Evolutionary conservation across 768 basidiomycete species (phyloP), one percentile per base, ranked within the genome.

Genomic region (Suillus luteus): DNA sequence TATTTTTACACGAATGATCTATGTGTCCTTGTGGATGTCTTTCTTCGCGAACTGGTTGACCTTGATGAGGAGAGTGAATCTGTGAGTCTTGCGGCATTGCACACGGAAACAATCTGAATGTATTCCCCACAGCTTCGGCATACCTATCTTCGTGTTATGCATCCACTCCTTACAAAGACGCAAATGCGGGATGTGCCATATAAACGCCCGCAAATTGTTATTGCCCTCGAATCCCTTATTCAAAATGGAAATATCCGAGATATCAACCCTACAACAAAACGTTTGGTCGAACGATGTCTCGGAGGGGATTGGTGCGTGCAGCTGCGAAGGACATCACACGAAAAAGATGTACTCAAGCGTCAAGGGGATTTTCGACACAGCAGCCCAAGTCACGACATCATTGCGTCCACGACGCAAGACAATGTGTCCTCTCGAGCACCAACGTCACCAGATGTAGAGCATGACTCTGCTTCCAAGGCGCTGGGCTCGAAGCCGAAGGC

Each of bases 1-100:
- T 99, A 94, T 74, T 99, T 99, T 72, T 99, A 97, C 77, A 98
- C 95, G 17, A 99, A 99, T 71, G 97, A 99, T 70, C 81, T 99
- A 38, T 86, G 93, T 69, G 97, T 99, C 4, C 82, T 99, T 15
- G 94, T 99, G 14, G 97, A 99, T 70, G 97, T 99, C 1, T 98
- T 99, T 70, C 82, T 99, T n/a, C 87, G 97, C 44, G 96, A 98
- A 73, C 78, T 99, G 57, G 85, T 86, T 15, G 91, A 99, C 73
- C 77, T 99, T 22, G 95, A 95, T 67, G 95, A 98, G 64, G 95
- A 97, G 40, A 90, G 88, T 64, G 95, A 98, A 79, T 91, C 95
- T 67, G 93, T 96, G 63, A 61, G 92, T 83, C 7, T 48, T 41
- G 57, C 40, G 19, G 38, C 24, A 12, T 17, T 17, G 24, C n/a